Evolutionary conservation across 1,139 yeast species (phyloP).

Genomic region (Debaryomyces udenii): DNA sequence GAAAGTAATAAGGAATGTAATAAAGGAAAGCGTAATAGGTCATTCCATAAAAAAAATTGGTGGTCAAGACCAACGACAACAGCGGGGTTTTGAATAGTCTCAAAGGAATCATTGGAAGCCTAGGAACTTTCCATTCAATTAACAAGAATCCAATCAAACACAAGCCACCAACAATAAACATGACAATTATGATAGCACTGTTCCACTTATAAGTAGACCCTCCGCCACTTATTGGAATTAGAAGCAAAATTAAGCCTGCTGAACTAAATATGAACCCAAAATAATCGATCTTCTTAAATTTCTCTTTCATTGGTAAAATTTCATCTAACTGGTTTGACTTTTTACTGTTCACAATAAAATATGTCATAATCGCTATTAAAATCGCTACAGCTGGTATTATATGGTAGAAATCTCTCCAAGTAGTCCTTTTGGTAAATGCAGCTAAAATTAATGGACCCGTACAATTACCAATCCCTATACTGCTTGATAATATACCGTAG

Average conservation of each 20-base stretch:
- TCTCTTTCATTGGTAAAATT: constrained; percentile 31
- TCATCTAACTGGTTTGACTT: constrained; percentile 19
- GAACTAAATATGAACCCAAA: constrained; percentile 51
- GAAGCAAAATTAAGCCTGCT: constrained; percentile 44
- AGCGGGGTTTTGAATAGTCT: constrained; percentile 43
- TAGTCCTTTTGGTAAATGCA: constrained; percentile 42
- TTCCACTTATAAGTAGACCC: constrained; percentile 58
- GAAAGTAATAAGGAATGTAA: constrained; percentile 54
- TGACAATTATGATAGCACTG: constrained; percentile 47
- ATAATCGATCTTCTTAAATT: constrained; percentile 50
- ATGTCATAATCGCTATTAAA: constrained; percentile 29
- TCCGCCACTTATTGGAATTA: constrained; percentile 59
- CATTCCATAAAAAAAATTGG: constrained; percentile 53
- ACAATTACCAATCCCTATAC: constrained; percentile 58
- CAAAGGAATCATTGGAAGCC: constrained; percentile 59
- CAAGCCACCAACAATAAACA: constrained; percentile 51
- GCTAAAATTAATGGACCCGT: constrained; percentile 60
- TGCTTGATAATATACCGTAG: constrained; percentile 52
- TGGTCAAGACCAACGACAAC: constrained; percentile 44
- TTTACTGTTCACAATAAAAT: constrained; percentile 27
- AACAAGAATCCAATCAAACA: constrained; percentile 43
- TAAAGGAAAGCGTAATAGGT: constrained; percentile 48
- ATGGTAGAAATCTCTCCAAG: constrained; percentile 58
- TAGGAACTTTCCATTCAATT: constrained; percentile 53
- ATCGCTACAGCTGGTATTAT: constrained; percentile 47